Evolutionary conservation across 805 yeast genomes (phyloP).

Genomic region (Starmerella floricola): DNA sequence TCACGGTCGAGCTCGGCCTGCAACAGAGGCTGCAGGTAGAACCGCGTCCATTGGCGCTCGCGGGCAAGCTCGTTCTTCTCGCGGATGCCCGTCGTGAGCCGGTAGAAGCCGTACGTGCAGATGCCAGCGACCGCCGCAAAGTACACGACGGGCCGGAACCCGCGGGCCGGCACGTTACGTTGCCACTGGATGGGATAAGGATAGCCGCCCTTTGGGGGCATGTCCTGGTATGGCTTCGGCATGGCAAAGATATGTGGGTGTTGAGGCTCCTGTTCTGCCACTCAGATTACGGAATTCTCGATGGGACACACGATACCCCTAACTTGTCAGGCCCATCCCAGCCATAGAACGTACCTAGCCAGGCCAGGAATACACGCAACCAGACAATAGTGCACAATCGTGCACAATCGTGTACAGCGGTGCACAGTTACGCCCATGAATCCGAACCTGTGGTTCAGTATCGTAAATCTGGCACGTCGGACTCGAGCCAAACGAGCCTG

Average conservation of each 20-base stretch:
- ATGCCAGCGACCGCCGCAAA: slow-evolving; percentile 51
- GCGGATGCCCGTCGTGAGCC: slow-evolving; percentile 51
- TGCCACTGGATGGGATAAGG: slow-evolving; percentile 75
- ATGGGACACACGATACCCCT: not conserved
- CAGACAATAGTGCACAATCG: too few relatives aligned
- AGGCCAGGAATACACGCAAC: too few relatives aligned
- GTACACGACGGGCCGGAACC: slow-evolving; percentile 67
- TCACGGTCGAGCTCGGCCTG: slow-evolving; percentile 78
- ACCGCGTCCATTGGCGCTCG: slow-evolving; percentile 68
- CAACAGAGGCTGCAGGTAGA: slow-evolving; percentile 57
- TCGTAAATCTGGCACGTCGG: too few relatives aligned
- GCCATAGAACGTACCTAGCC: too few relatives aligned
- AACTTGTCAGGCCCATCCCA: too few relatives aligned
- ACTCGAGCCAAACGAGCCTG: too few relatives aligned
- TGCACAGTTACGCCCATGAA: too few relatives aligned
- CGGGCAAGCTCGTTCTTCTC: slow-evolving; percentile 62
- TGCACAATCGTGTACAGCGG: too few relatives aligned
- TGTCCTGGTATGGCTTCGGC: slow-evolving; percentile 42
- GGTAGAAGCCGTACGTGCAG: slow-evolving; percentile 62
- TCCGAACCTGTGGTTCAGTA: too few relatives aligned
- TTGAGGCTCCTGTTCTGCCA: not conserved
- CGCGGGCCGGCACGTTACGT: slow-evolving; percentile 73
- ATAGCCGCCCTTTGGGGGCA: slow-evolving; percentile 80
- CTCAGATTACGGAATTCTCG: not conserved
- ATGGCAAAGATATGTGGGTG: not conserved